A percentile compares a stretch with the other conserved stretches of the same genome.
phyloP scores from a whole-genome alignment of 2,329 filamentous ascomycete genomes.

The Fusarium incarnatum region DNA sequence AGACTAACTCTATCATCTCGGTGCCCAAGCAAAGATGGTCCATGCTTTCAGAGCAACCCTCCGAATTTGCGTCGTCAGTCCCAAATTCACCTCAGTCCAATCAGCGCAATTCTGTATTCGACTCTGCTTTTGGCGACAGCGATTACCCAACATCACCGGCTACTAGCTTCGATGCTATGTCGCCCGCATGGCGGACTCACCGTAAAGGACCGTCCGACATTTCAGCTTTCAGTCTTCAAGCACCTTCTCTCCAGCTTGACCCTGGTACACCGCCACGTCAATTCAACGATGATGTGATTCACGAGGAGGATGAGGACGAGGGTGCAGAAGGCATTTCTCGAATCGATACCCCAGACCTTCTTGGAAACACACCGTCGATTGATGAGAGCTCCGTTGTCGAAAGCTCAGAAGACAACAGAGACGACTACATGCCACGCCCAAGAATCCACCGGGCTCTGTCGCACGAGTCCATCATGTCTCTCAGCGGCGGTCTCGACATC shows the following conservation, averaged over 20 bases:
- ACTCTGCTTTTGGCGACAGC: conserved; percentile 68
- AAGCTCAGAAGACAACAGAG: conserved; percentile 49
- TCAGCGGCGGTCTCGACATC: conserved; percentile 89
- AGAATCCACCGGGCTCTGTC: conserved; percentile 75
- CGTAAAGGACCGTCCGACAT: conserved; percentile 68
- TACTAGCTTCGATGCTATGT: conserved; percentile 77
- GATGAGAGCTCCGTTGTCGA: conserved; percentile 53
- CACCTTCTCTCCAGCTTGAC: conserved; percentile 53
- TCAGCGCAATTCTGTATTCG: conserved; percentile 81
- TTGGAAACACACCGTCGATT: conserved; percentile 47
- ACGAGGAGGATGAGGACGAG: conserved; percentile 55
- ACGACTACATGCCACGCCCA: conserved; percentile 55
- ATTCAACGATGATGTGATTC: conserved; percentile 49
- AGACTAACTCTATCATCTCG: conserved; percentile 64
- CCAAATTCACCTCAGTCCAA: conserved; percentile 85
- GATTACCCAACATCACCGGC: conserved; percentile 85
- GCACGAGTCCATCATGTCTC: conserved; percentile 89
- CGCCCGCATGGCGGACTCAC: conserved; percentile 67
- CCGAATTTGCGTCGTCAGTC: conserved; percentile 78
- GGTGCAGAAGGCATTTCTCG: conserved; percentile 36
- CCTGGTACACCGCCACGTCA: conserved; percentile 45
- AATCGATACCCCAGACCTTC: conserved; percentile 39
- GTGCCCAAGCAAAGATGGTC: conserved; percentile 70
- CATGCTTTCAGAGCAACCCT: conserved; percentile 63
- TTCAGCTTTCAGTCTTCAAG: conserved; percentile 63